A percentile compares a stretch with the other conserved stretches of the same genome.
These are phyloP conservation scores for Nevesoporus exiguus DNA, from an alignment of 768 basidiomycete species.

Conservation along the genomic window DNA sequence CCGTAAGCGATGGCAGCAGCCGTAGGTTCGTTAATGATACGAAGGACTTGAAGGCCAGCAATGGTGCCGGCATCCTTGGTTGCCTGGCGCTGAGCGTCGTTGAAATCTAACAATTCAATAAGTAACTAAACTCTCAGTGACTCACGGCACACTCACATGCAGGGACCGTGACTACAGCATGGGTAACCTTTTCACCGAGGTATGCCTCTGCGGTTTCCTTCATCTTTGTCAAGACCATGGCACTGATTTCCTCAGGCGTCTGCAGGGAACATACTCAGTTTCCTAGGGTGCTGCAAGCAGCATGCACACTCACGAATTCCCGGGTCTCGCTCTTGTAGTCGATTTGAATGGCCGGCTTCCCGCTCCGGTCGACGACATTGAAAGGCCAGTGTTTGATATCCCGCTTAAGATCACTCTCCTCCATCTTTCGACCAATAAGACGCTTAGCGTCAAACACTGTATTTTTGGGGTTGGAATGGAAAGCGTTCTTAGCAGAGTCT, in stretches of 20 bases:
- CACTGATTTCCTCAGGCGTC: slow-evolving; percentile 92
- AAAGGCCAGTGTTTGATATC: slow-evolving; percentile 94
- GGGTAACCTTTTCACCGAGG: slow-evolving; percentile 92
- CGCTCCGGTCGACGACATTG: slow-evolving; percentile 69
- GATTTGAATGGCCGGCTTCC: slow-evolving; percentile 79
- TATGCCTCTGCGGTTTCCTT: slow-evolving; percentile 99
- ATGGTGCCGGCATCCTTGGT: slow-evolving; percentile 98
- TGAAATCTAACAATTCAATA: slow-evolving; percentile 72
- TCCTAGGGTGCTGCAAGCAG: not conserved
- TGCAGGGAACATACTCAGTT: slow-evolving; percentile 25
- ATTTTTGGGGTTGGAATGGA: slow-evolving; percentile 86
- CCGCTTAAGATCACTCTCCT: slow-evolving; percentile 75
- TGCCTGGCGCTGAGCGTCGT: slow-evolving; percentile 98
- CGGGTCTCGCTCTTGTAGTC: slow-evolving; percentile 74
- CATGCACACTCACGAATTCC: slow-evolving; percentile 66
- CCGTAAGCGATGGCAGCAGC: slow-evolving; percentile 98
- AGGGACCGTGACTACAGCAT: slow-evolving; percentile 97
- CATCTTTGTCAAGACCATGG: slow-evolving; percentile 97
- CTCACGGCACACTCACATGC: slow-evolving; percentile 57
- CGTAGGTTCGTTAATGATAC: slow-evolving; percentile 97
- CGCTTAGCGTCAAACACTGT: slow-evolving; percentile 97
- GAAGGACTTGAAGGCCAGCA: slow-evolving; percentile 90
- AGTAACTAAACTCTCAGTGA: not conserved
- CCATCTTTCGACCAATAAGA: slow-evolving; percentile 83
- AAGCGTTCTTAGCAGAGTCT: slow-evolving; percentile 95